Base-by-base conservation (phyloP, 768 basidiomycete genomes). In the Russula olivacea region DNA sequence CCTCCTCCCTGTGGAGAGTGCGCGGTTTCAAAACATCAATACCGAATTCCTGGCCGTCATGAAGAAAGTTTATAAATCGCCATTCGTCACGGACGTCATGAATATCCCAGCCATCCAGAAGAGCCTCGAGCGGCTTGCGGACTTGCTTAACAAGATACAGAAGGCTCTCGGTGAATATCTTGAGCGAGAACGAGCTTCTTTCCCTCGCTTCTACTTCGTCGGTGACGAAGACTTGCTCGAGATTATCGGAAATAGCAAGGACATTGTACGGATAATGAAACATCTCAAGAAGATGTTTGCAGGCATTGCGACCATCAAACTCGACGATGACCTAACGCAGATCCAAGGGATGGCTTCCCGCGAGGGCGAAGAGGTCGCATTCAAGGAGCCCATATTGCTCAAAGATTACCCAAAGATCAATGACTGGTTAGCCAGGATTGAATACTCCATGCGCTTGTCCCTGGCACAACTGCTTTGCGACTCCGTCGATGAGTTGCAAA, bases 251-350 rank as follows among this genome's bases (percentile, higher is more conserved):
- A 99, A 99, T 78, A 97, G 93, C 82, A 99, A 98, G 74, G 95
- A 98, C 71, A 97, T 98, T 68, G 76, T 93, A 49, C 89, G 97
- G 43, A 91, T 98, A 75, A 93, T 97, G 92, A 99, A 99, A 70
- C 97, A 98, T 77, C 81, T 99, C 63, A 98, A 98, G 80, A 99
- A 99, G 82, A 99, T 99, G 97, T 99, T 99, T 75, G 97, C 97
- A 23, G 97, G 97, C 30, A 88, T 99, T 43, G 88, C 93, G 1
- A 94, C 93, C 0, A 81, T 98, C 68, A 81, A 78, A 69, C 80
- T 98, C 30, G 92, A 97, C 71, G 91, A 93, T 19, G 93, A 94
- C 52, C 72, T 90, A 65, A 88, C 91, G 5, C 83, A 88, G 71
- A 95, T 98, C 61, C 86, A 87, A 66, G 94, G 91, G 57, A 96